Conservation (phyloP, 495 filamentous ascomycete genomes). For the Cetradonia linearis region DNA sequence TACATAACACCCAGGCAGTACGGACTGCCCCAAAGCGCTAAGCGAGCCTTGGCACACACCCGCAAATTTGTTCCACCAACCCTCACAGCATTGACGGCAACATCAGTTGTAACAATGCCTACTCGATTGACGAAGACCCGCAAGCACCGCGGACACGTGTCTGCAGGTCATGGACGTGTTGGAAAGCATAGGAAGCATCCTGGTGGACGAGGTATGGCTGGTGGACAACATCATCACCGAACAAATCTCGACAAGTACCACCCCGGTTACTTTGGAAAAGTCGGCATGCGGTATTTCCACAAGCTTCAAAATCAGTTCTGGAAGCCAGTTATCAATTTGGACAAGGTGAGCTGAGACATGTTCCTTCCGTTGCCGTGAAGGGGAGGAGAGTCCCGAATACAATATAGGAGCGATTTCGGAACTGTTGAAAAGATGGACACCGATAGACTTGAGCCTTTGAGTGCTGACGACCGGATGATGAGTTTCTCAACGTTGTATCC, state of each 20-base stretch:
- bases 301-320: constrained; percentile 81
- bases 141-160: constrained; percentile 90
- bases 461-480: too few relatives aligned
- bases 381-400: too few relatives aligned
- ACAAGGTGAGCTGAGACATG: constrained; percentile 78
- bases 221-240: constrained; percentile 92
- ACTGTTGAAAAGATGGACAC: too few relatives aligned
- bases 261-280: constrained; percentile 96
- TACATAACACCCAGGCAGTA: not conserved
- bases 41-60: constrained; percentile 18
- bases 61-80: not conserved
- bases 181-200: constrained; percentile 91
- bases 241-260: constrained; percentile 95
- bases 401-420: too few relatives aligned
- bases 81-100: not conserved
- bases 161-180: constrained; percentile 83
- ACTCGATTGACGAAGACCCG: constrained; percentile 72
- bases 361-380: too few relatives aligned
- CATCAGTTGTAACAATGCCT: constrained; percentile 50
- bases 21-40: not conserved
- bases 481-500: too few relatives aligned
- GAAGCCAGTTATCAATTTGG: constrained; percentile 85
- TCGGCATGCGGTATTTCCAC: constrained; percentile 94
- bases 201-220: constrained; percentile 91
- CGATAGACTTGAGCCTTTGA: too few relatives aligned